Conservation (phyloP, 495 filamentous ascomycete species). For the Pseudevernia furfuracea region DNA sequence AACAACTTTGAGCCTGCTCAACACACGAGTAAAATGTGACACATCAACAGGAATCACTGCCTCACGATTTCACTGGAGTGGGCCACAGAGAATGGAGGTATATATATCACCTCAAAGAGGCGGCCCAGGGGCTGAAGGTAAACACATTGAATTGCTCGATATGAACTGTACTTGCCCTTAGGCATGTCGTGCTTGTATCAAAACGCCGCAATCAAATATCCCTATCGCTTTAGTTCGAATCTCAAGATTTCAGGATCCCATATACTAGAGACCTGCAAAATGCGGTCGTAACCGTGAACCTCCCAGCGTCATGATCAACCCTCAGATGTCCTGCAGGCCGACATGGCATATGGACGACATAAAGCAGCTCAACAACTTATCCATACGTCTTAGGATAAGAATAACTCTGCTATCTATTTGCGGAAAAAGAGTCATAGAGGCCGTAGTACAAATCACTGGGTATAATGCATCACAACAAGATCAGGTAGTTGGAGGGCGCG, state of each 20-base stretch:
- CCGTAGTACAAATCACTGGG: constrained; percentile 15
- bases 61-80: background rate
- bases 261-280: background rate
- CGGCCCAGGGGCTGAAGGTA: background rate
- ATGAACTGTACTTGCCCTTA: background rate
- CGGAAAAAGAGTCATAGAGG: constrained; percentile 14
- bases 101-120: background rate
- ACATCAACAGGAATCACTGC: background rate
- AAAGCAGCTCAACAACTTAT: background rate
- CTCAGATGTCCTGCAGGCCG: background rate
- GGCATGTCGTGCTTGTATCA: background rate
- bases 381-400: background rate
- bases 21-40: background rate
- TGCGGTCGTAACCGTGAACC: background rate
- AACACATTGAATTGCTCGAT: background rate
- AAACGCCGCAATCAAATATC: background rate
- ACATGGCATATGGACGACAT: background rate
- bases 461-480: constrained; percentile 59
- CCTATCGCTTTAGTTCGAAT: background rate
- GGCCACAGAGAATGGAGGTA: background rate
- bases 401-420: background rate
- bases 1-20: background rate
- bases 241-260: background rate
- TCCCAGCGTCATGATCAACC: background rate
- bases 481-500: constrained; percentile 95